A percentile compares a stretch with the other conserved stretches of the same genome.
phyloP scores from a whole-genome alignment of 495 filamentous ascomycete species.

The Aspergillus egyptiacus region DNA sequence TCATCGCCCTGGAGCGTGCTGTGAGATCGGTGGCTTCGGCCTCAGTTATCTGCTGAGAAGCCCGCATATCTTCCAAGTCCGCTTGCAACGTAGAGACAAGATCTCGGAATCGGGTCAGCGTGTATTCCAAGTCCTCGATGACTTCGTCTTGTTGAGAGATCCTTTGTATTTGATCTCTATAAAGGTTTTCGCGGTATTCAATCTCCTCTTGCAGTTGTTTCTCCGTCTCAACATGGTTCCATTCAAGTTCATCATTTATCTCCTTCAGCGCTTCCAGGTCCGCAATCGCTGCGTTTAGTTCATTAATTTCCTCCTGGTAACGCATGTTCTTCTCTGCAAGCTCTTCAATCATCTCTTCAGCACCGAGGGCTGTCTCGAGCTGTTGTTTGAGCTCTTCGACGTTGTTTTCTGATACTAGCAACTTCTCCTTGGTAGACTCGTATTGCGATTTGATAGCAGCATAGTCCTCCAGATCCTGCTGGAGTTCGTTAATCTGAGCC shows the following conservation, averaged over 20 bases:
- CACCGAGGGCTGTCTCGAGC: conserved; percentile 77
- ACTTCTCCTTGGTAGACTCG: conserved; percentile 60
- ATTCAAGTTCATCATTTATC: conserved; percentile 87
- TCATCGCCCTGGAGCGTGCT: conserved; percentile 81
- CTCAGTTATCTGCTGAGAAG: conserved; percentile 86
- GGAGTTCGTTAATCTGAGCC: conserved; percentile 68
- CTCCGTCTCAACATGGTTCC: conserved; percentile 85
- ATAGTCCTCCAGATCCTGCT: conserved; percentile 71
- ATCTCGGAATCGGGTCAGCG: conserved; percentile 78
- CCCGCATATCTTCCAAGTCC: conserved; percentile 85
- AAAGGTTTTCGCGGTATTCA: conserved; percentile 70
- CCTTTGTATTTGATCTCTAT: conserved; percentile 68
- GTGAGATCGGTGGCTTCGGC: conserved; percentile 83
- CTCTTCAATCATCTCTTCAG: conserved; percentile 90
- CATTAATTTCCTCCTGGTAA: conserved; percentile 74
- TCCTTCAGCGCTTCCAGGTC: conserved; percentile 85
- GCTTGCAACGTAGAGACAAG: conserved; percentile 79
- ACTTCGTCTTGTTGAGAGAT: conserved; percentile 59
- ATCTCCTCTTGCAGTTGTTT: conserved; percentile 93
- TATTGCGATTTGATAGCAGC: conserved; percentile 65
- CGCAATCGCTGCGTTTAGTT: conserved; percentile 72
- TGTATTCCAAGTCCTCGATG: conserved; percentile 85
- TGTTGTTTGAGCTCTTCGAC: conserved; percentile 86
- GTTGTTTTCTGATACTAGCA: conserved; percentile 65
- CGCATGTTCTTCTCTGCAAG: conserved; percentile 78